phyloP scores from a whole-genome alignment of 768 basidiomycete species.

The Termitomyces heimii region DNA sequence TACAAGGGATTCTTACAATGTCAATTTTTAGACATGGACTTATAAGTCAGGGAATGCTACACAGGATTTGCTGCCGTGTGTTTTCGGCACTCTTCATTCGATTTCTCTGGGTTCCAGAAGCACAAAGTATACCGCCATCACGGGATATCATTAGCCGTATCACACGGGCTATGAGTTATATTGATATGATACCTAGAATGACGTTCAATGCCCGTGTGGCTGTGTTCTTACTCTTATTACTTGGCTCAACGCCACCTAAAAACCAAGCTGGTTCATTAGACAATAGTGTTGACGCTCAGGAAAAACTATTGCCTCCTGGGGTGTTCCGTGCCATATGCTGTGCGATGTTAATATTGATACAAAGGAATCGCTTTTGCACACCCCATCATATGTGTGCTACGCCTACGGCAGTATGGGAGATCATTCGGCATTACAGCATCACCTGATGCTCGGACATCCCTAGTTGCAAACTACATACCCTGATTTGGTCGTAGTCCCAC shows the following conservation, averaged over 20 bases:
- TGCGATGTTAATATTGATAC: conserved; percentile 35
- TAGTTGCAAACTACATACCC: neutral
- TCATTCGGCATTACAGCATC: conserved; percentile 15
- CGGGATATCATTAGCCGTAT: too few relatives aligned
- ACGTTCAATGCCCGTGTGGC: neutral
- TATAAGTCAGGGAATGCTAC: neutral
- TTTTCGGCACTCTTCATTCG: neutral
- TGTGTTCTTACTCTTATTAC: neutral
- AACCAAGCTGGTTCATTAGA: conserved; percentile 27
- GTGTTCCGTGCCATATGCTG: conserved; percentile 46
- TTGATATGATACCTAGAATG: conserved; percentile 7
- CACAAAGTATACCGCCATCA: neutral
- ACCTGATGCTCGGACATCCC: neutral
- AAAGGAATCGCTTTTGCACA: conserved; percentile 31
- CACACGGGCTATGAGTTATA: neutral
- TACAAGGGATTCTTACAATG: neutral
- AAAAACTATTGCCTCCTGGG: conserved; percentile 39
- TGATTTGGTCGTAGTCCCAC: conserved; percentile 41
- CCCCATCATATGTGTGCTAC: conserved; percentile 30
- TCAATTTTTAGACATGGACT: neutral
- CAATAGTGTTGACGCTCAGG: conserved; percentile 33
- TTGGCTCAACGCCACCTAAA: conserved; percentile 9
- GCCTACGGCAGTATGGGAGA: conserved; percentile 26
- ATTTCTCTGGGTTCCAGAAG: neutral
- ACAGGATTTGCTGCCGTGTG: neutral